Conservation (phyloP, 257 asterid genomes). For the Knoxia roxburghii region DNA sequence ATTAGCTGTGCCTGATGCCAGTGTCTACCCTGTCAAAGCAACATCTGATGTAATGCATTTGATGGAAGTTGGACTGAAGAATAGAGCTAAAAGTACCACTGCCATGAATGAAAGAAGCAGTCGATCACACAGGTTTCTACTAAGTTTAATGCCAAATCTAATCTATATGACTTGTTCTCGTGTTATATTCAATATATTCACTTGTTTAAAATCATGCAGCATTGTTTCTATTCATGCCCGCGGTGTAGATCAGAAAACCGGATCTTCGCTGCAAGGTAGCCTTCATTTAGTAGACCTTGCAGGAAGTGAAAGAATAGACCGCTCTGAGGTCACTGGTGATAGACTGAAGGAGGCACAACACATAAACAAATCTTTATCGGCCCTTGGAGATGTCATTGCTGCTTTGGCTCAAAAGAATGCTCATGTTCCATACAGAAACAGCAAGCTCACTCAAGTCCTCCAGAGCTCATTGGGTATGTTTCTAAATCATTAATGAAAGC, state of each 20-base stretch:
- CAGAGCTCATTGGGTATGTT: constrained; percentile 83
- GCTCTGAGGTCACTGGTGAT: constrained; percentile 95
- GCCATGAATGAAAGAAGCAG: constrained; percentile 92
- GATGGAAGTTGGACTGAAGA: constrained; percentile 75
- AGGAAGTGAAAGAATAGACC: constrained; percentile 97
- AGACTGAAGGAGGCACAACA: constrained; percentile 93
- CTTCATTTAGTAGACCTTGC: constrained; percentile 99
- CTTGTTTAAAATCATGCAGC: constrained; percentile 35
- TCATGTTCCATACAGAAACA: constrained; percentile 92
- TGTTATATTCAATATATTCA: background rate
- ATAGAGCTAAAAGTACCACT: constrained; percentile 85
- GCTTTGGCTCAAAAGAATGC: constrained; percentile 83
- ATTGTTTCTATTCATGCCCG: constrained; percentile 68
- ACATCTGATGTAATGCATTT: constrained; percentile 65
- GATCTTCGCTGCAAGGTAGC: constrained; percentile 66
- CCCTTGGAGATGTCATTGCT: constrained; percentile 94
- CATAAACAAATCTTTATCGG: constrained; percentile 85
- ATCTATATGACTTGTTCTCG: background rate
- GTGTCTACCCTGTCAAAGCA: constrained; percentile 51
- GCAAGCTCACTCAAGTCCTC: constrained; percentile 98
- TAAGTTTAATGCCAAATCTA: background rate
- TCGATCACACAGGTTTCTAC: constrained; percentile 91
- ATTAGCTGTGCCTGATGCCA: constrained; percentile 89
- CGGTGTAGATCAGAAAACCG: constrained; percentile 61
- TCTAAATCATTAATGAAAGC: background rate